Conservation (phyloP, 768 basidiomycete species). For the Piloderma croceum region DNA sequence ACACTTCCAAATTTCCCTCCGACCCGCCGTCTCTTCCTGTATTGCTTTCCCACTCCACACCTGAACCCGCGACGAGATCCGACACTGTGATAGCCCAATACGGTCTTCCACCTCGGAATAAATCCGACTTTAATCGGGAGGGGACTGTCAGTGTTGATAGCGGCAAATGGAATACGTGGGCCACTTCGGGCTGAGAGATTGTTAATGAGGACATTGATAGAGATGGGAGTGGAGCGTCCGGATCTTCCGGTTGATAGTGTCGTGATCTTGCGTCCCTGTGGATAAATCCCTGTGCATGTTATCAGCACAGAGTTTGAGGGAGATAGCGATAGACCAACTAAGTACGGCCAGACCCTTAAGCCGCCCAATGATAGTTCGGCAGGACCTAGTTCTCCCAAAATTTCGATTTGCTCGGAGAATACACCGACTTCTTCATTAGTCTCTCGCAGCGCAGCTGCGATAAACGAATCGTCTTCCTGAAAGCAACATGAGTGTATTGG, state of each 20-base stretch:
- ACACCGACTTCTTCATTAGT: constrained; percentile 72
- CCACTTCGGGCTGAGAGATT: constrained; percentile 60
- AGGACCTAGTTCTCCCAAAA: constrained; percentile 62
- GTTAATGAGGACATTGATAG: constrained; percentile 44
- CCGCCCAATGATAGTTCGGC: constrained; percentile 53
- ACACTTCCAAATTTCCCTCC: constrained; percentile 57
- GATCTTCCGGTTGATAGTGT: constrained; percentile 14
- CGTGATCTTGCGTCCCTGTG: constrained; percentile 16
- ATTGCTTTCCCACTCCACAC: constrained; percentile 29
- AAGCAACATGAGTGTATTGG: background rate
- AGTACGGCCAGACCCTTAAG: constrained; percentile 69
- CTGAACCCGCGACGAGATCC: constrained; percentile 41
- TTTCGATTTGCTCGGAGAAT: constrained; percentile 50
- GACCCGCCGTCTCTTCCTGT: constrained; percentile 32
- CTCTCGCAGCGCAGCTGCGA: constrained; percentile 62
- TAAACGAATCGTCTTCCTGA: constrained; percentile 48
- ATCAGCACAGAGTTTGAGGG: background rate
- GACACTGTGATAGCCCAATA: constrained; percentile 69
- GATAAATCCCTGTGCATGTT: constrained; percentile 34
- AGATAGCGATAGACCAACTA: constrained; percentile 43
- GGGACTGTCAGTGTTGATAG: constrained; percentile 44
- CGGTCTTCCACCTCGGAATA: constrained; percentile 51
- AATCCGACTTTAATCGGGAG: constrained; percentile 40
- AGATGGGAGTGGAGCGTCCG: constrained; percentile 52
- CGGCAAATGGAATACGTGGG: constrained; percentile 66